phyloP scores from a whole-genome alignment of 2,329 filamentous ascomycete species.

The Botrytis tulipae region DNA sequence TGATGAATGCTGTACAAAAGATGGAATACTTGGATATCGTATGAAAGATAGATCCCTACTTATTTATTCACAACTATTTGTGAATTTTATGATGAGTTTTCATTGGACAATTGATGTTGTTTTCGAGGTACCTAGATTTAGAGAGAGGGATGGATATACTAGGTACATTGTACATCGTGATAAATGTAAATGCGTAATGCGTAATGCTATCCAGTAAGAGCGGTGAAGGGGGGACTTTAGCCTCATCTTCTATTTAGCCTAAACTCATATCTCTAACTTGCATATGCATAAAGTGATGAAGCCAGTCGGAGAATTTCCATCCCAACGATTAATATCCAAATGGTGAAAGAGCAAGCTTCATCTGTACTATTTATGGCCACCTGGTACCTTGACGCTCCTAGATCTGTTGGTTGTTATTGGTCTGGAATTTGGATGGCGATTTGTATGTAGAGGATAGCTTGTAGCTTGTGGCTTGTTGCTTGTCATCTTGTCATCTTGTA shows the following conservation, averaged over 20 bases:
- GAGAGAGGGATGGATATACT: neutral
- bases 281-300: constrained; percentile 25
- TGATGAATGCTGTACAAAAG: constrained; percentile 26
- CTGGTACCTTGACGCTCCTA: neutral
- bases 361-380: neutral
- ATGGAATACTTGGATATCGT: neutral
- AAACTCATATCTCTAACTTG: neutral
- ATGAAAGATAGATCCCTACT: neutral
- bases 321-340: constrained; percentile 24
- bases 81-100: neutral
- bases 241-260: constrained; percentile 23
- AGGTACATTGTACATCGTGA: neutral
- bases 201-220: constrained; percentile 17
- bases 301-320: constrained; percentile 31
- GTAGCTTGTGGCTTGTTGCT: too few species aligned
- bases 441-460: too few species aligned
- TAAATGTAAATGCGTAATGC: neutral
- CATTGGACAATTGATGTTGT: neutral
- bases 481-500: neutral
- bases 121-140: neutral
- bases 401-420: neutral
- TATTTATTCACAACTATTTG: neutral
- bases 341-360: neutral
- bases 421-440: neutral
- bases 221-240: constrained; percentile 28